Base-by-base conservation (phyloP, 2,329 filamentous ascomycete genomes). In the Colletotrichum sp. region DNA sequence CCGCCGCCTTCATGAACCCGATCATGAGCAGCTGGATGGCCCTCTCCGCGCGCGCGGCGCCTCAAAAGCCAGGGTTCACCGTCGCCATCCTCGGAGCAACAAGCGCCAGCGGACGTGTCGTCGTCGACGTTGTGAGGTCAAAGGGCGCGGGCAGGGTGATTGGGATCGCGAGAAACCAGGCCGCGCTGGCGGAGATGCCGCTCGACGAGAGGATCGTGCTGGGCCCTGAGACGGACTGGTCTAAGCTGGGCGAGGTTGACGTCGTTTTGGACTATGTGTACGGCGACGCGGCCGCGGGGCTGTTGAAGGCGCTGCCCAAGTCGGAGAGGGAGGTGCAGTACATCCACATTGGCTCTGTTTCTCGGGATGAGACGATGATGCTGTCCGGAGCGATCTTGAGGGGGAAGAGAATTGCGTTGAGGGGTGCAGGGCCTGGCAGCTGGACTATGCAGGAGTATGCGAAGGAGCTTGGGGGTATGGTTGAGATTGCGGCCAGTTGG, bases 11-110 rank as follows among this genome's bases (percentile, higher is more conserved):
- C 66, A 83, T 87, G 51, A 92, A 91, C 75, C 89, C 89, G 1
- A 87, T 86, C 31, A 86, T 90, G 83, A 87, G 86, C 67, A 86
- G 85, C 54, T 91, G 89, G 89, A 90, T 91, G 88, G 89, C 88
- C 6, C 81, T 91, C 43, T 83, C 81, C 27, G 82, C 84, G 51
- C 84, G 89, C 8, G 85, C 85, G 1, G 76, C 73, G 6, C 76
- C 81, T 8, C 79, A 88, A 5, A 83, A 84, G 4, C 59, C 79
- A 24, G 80, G 82, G 7, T 90, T 88, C 77, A 86, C 84, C 6
- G 86, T 87, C 6, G 81, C 90, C 16, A 85, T 91, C 57, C 74
- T 90, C 16, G 90, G 90, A 1, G 89, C 84, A 0, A 90, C 89
- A 1, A 87, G 86, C 21, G 85, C 86, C 0, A 89, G 87, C 55